Evolutionary conservation across 805 yeast species (phyloP).

Genomic region (Starmerella ratchasimensis): DNA sequence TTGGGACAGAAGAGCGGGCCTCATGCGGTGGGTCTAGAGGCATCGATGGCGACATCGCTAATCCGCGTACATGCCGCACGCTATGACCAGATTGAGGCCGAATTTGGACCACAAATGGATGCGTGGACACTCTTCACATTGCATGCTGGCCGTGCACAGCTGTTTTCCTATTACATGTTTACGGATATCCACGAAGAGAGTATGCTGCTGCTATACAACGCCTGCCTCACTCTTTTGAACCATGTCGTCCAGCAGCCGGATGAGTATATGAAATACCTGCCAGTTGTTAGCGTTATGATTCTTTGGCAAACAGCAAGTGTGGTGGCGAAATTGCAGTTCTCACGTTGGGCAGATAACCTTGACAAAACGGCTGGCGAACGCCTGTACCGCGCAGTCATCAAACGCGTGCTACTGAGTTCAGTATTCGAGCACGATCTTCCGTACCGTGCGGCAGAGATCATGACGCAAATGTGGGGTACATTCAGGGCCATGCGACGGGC

Average conservation of each 20-base stretch:
- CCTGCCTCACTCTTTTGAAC: conserved; percentile 55
- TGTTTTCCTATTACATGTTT: conserved; percentile 67
- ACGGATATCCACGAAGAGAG: conserved; percentile 36
- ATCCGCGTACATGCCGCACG: conserved; percentile 57
- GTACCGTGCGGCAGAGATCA: conserved; percentile 81
- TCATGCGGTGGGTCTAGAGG: conserved; percentile 44
- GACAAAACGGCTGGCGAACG: conserved; percentile 62
- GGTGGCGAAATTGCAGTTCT: conserved; percentile 63
- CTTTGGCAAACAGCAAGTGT: conserved; percentile 90
- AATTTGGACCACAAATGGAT: conserved; percentile 37
- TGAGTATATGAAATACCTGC: conserved; percentile 59
- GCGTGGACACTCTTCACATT: conserved; percentile 57
- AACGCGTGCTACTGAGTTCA: conserved; percentile 60
- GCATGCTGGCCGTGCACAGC: conserved; percentile 63
- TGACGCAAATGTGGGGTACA: conserved; percentile 87
- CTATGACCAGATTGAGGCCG: conserved; percentile 60
- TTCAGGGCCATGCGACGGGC: conserved; percentile 40
- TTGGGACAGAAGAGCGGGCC: conserved; percentile 10
- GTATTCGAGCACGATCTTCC: conserved; percentile 86
- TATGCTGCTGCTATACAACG: conserved; percentile 61
- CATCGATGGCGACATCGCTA: conserved; percentile 62
- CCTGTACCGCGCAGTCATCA: conserved; percentile 28
- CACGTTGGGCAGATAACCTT: conserved; percentile 50
- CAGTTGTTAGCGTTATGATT: conserved; percentile 58
- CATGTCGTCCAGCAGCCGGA: conserved; percentile 53